Evolutionary conservation across 176 grass and related monocot species (phyloP).

Genomic region (Oryza glumipatula): DNA sequence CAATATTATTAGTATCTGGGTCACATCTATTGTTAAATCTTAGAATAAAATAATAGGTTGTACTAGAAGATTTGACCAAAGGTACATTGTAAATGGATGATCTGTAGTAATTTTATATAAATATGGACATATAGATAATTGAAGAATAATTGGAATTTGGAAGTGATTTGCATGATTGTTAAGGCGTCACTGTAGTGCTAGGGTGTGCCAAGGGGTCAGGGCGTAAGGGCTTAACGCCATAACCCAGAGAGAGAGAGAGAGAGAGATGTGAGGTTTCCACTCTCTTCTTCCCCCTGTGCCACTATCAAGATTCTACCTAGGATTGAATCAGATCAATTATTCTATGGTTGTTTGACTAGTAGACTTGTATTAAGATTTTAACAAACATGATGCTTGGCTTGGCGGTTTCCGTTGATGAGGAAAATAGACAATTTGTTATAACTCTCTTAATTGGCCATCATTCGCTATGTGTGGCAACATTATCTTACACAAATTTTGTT

Average conservation of each 20-base stretch:
- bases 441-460: neutral
- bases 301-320: neutral
- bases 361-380: neutral
- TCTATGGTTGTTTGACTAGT: neutral
- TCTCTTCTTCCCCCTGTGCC: too few species aligned
- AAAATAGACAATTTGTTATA: neutral
- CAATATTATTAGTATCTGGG: neutral
- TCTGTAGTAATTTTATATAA: neutral
- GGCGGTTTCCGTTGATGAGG: neutral
- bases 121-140: neutral
- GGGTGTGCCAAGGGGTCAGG: too few species aligned
- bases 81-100: neutral
- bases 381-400: neutral
- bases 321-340: neutral
- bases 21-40: neutral
- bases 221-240: too few species aligned
- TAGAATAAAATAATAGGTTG: neutral
- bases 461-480: neutral
- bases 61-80: neutral
- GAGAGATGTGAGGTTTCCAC: too few species aligned
- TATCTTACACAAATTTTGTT: constrained; percentile 14
- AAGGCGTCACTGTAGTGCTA: too few species aligned
- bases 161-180: too few species aligned
- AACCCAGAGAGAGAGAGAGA: too few species aligned
- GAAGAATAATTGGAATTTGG: neutral